Conservation (phyloP, 176 grass and related monocot species). For the Dendrocalamus sinicus region DNA sequence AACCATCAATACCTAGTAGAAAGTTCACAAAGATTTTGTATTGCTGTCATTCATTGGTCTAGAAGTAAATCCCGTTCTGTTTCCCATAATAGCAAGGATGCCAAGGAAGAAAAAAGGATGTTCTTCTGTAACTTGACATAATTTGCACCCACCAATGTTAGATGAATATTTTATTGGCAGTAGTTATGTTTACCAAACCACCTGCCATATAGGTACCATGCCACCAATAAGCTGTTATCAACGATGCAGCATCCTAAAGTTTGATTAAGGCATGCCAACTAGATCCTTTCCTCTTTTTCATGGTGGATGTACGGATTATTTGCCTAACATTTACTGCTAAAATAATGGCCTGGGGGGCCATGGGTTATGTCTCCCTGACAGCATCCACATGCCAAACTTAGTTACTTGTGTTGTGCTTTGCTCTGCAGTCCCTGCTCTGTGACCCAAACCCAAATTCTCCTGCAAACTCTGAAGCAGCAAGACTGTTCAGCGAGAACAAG, state of each 20-base stretch:
- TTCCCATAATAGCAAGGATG: neutral
- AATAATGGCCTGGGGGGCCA: neutral
- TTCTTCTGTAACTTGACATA: neutral
- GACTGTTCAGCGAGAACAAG: slow-evolving; percentile 89
- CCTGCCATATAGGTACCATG: slow-evolving; percentile 13
- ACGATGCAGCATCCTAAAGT: neutral
- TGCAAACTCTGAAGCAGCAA: slow-evolving; percentile 90
- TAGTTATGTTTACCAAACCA: slow-evolving; percentile 24
- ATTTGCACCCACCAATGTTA: slow-evolving; percentile 6
- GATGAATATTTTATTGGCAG: slow-evolving; percentile 20
- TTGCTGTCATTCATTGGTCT: neutral
- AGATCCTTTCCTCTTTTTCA: neutral
- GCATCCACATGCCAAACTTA: neutral
- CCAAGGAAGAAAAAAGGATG: slow-evolving; percentile 12
- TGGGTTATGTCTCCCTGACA: neutral
- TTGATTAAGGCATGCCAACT: neutral
- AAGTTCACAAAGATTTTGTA: neutral
- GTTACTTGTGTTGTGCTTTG: slow-evolving; percentile 13
- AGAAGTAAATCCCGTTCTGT: neutral
- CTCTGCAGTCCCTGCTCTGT: slow-evolving; percentile 79
- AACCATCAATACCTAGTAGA: neutral
- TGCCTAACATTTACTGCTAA: neutral
- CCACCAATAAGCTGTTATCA: neutral
- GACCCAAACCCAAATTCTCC: slow-evolving; percentile 95
- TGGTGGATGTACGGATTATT: neutral